Conservation (phyloP, 2,329 filamentous ascomycete species). For the Orbilia blumenaviensis region DNA sequence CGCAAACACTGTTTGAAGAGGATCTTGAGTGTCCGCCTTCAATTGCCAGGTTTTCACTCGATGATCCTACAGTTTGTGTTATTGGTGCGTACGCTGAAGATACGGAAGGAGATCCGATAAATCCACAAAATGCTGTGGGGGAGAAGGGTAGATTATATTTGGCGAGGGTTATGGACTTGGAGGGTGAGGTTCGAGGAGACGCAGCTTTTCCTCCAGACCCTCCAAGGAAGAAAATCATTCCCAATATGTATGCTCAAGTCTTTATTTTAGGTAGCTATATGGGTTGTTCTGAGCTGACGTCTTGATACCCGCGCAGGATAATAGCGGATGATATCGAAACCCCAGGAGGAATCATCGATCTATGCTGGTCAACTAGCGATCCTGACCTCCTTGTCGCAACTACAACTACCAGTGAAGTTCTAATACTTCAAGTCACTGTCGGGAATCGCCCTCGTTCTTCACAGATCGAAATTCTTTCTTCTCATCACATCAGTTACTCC, state of each 20-base stretch:
- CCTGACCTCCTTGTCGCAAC: constrained; percentile 51
- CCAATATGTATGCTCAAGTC: constrained; percentile 55
- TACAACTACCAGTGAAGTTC: constrained; percentile 33
- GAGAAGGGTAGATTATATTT: constrained; percentile 43
- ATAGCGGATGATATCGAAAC: constrained; percentile 52
- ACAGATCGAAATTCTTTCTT: constrained; percentile 43
- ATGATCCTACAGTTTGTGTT: constrained; percentile 53
- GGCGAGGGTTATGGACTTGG: constrained; percentile 49
- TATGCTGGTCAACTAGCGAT: constrained; percentile 53
- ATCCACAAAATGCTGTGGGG: constrained; percentile 42
- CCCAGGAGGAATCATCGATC: constrained; percentile 46
- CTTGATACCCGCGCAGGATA: constrained; percentile 13
- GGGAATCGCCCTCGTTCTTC: constrained; percentile 22
- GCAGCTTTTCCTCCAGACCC: constrained; percentile 45
- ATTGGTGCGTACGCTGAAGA: constrained; percentile 49
- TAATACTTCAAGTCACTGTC: constrained; percentile 41
- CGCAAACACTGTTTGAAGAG: constrained; percentile 51
- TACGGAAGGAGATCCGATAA: constrained; percentile 39
- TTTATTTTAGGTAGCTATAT: no score
- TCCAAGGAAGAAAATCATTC: constrained; percentile 53
- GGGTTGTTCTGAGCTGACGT: neutral
- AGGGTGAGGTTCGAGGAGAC: constrained; percentile 55
- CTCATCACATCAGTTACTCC: constrained; percentile 29
- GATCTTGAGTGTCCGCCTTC: constrained; percentile 48
- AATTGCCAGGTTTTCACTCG: constrained; percentile 43